A percentile compares a stretch with the other conserved stretches of the same genome.
Conservation (phyloP, 1,284 basidiomycete genomes). For the Heliocybe sulcata region DNA sequence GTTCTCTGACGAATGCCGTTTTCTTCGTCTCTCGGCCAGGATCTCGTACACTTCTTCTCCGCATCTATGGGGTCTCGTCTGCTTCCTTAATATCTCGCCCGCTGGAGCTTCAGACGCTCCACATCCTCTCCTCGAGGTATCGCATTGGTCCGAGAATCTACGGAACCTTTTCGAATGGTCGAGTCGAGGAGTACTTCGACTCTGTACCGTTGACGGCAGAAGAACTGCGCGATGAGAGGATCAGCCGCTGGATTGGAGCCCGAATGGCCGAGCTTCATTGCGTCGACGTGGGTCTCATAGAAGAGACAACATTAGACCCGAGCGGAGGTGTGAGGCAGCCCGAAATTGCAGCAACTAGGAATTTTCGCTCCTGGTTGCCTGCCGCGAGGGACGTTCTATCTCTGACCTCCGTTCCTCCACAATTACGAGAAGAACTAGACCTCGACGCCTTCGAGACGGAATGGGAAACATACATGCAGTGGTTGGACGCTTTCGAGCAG, state of each 20-base stretch:
- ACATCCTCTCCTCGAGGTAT: constrained; percentile 81
- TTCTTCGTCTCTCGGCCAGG: constrained; percentile 79
- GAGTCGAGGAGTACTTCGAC: constrained; percentile 90
- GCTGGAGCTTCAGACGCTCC: constrained; percentile 79
- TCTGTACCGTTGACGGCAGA: constrained; percentile 70
- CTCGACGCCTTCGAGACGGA: constrained; percentile 54
- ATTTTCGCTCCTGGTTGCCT: constrained; percentile 56
- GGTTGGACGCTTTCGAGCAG: constrained; percentile 58
- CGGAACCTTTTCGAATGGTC: constrained; percentile 90
- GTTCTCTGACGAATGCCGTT: constrained; percentile 89
- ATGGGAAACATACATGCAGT: constrained; percentile 65
- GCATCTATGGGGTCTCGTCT: constrained; percentile 87
- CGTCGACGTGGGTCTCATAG: constrained; percentile 73
- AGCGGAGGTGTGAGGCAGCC: constrained; percentile 40
- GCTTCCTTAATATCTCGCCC: constrained; percentile 79
- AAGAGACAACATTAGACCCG: constrained; percentile 29
- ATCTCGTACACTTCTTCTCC: constrained; percentile 68
- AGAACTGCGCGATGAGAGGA: constrained; percentile 69
- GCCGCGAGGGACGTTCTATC: constrained; percentile 58
- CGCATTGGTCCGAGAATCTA: constrained; percentile 87
- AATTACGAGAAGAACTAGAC: constrained; percentile 42
- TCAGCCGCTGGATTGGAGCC: constrained; percentile 80
- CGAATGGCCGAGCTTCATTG: constrained; percentile 92
- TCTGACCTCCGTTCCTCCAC: constrained; percentile 38
- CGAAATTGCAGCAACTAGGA: constrained; percentile 53